Percentiles rank a stretch among this genome's conserved stretches.
Evolutionary conservation across 2,329 filamentous ascomycete genomes (phyloP).

Genomic region (Cladosporium austrohemisphaericum): DNA sequence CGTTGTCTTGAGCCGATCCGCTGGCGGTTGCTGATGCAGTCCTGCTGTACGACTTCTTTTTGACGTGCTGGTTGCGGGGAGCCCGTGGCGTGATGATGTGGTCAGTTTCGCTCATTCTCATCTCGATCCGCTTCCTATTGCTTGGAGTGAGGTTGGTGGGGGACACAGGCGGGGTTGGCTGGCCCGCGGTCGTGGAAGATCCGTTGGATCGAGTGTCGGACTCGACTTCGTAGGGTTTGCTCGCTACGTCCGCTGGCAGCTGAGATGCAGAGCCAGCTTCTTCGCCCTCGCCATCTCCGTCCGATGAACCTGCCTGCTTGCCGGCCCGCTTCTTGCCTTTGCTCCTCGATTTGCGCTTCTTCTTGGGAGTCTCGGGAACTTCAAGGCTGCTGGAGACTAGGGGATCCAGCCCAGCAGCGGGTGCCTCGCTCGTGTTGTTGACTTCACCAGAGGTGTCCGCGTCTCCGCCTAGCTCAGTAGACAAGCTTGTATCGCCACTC

Average conservation of each 20-base stretch:
- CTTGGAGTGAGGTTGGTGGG: not conserved
- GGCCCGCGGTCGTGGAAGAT: constrained; percentile 9
- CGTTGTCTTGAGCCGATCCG: not conserved
- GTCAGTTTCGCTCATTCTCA: not conserved
- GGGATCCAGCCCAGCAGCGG: not conserved
- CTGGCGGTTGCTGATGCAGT: not conserved
- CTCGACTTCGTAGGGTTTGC: not conserved
- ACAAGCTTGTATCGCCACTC: not conserved
- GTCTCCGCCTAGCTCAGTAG: too few relatives aligned
- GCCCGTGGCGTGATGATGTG: not conserved
- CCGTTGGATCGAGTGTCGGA: not conserved
- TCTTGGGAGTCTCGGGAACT: not conserved
- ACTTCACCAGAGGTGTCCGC: not conserved
- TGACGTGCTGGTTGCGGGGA: constrained; percentile 7
- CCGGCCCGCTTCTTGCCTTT: too few relatives aligned
- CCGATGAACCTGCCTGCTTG: not conserved
- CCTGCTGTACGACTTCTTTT: not conserved
- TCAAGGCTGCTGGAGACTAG: not conserved
- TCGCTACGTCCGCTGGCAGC: not conserved
- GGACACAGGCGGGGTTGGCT: not conserved
- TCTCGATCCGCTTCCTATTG: not conserved
- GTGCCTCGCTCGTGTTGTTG: not conserved
- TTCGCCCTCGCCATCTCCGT: not conserved
- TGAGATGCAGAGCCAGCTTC: not conserved
- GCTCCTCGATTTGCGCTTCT: not conserved